These are phyloP conservation scores for Nepenthes alata DNA, from an alignment of 179 eudicot species.

Conservation along the genomic window DNA sequence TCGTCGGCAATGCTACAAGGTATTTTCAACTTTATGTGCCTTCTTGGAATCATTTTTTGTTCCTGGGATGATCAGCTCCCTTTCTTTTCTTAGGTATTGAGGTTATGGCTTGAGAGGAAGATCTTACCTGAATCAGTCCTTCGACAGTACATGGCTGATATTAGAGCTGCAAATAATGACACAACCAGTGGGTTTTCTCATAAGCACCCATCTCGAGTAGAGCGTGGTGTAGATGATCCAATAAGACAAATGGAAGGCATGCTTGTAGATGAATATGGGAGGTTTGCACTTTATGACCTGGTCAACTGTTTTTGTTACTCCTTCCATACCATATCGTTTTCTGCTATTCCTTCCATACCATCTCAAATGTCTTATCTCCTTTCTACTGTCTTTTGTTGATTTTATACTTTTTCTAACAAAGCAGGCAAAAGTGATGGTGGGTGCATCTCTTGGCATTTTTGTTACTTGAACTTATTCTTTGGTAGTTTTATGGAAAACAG, in stretches of 20 bases:
- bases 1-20: conserved; percentile 93
- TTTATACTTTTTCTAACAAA: too few species aligned
- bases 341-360: too few species aligned
- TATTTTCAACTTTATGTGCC: conserved; percentile 13
- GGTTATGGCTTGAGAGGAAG: conserved; percentile 94
- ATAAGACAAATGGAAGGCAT: conserved; percentile 95
- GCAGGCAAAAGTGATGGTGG: too few species aligned
- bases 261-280: conserved; percentile 97
- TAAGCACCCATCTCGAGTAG: conserved; percentile 78
- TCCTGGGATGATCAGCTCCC: neutral
- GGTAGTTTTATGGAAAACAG: too few species aligned
- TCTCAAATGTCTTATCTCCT: too few species aligned
- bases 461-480: too few species aligned
- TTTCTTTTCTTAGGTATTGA: conserved; percentile 46
- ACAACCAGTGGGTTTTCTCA: conserved; percentile 43
- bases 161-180: conserved; percentile 60
- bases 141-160: conserved; percentile 61
- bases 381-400: too few species aligned
- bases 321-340: too few species aligned
- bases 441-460: too few species aligned
- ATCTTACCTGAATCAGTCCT: conserved; percentile 81
- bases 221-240: conserved; percentile 91
- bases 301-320: too few species aligned
- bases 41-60: conserved; percentile 4
- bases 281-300: conserved; percentile 26